A percentile compares a stretch with the other conserved stretches of the same genome.
Conservation (phyloP, 1,284 basidiomycete genomes). For the Trametes pubescens region DNA sequence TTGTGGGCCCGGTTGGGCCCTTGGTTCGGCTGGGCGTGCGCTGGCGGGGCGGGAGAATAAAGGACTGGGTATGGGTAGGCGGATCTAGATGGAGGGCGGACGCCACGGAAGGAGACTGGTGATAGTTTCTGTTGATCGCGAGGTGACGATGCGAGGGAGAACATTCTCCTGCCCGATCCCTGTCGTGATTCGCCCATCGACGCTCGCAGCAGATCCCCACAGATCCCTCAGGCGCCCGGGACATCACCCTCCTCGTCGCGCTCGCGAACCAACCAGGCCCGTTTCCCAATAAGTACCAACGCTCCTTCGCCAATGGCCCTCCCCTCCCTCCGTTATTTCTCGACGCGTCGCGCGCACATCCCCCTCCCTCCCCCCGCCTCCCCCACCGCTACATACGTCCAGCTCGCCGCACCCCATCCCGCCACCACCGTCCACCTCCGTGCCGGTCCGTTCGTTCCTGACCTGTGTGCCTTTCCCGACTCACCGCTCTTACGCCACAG, state of each 20-base stretch:
- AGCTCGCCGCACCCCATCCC: not conserved
- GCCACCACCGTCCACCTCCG: constrained; percentile 1
- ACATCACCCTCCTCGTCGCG: constrained; percentile 13
- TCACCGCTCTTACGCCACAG: constrained; percentile 1
- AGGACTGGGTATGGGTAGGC: constrained; percentile 1
- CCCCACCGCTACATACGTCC: not conserved
- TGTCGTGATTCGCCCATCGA: constrained; percentile 12
- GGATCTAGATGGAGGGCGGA: constrained; percentile 26
- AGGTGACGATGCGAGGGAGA: constrained; percentile 24
- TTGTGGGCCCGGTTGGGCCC: not conserved
- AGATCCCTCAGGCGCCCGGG: constrained; percentile 20
- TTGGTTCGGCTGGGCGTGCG: not conserved
- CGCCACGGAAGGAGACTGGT: constrained; percentile 20
- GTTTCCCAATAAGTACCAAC: constrained; percentile 20
- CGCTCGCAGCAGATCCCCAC: constrained; percentile 15
- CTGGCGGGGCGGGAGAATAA: constrained; percentile 9
- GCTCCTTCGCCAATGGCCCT: constrained; percentile 16
- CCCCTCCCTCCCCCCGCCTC: not conserved
- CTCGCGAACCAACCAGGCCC: not conserved
- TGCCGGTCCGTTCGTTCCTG: constrained; percentile 2
- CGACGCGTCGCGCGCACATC: not conserved
- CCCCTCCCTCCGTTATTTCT: constrained; percentile 11
- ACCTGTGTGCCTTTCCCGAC: constrained; percentile 1
- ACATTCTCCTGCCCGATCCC: constrained; percentile 29
- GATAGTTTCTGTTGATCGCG: constrained; percentile 31